Evolutionary conservation across 2,329 filamentous ascomycete genomes (phyloP).

Genomic region (Neofusicoccum cordaticola): DNA sequence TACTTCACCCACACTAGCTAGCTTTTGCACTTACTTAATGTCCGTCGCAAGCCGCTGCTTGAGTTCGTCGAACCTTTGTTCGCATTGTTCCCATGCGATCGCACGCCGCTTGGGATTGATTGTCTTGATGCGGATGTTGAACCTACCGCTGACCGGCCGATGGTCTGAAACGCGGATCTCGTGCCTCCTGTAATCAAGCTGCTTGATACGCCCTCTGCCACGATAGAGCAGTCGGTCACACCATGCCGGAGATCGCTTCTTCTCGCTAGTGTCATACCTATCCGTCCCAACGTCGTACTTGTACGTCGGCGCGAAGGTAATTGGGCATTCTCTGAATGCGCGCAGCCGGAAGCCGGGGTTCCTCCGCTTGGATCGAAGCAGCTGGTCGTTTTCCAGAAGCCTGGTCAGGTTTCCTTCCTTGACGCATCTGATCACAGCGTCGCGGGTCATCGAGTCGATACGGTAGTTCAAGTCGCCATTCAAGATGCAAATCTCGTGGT

Average conservation of each 20-base stretch:
- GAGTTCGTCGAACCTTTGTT: conserved; percentile 70
- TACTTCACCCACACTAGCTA: not conserved
- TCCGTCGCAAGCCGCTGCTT: conserved; percentile 65
- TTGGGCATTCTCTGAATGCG: conserved; percentile 85
- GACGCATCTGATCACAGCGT: conserved; percentile 84
- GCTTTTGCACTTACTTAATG: conserved; percentile 66
- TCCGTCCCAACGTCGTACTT: conserved; percentile 98
- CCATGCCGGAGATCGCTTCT: conserved; percentile 92
- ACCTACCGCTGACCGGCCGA: conserved; percentile 81
- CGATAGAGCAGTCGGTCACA: conserved; percentile 91
- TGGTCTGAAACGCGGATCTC: conserved; percentile 92
- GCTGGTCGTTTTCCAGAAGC: conserved; percentile 87
- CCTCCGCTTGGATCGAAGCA: conserved; percentile 81
- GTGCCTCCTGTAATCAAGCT: conserved; percentile 83
- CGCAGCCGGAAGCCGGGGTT: conserved; percentile 87
- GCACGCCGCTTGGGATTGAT: conserved; percentile 67
- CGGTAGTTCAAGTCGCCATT: conserved; percentile 98
- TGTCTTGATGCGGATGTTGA: conserved; percentile 80
- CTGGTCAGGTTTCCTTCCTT: conserved; percentile 77
- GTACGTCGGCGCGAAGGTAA: conserved; percentile 92
- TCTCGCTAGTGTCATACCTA: conserved; percentile 90
- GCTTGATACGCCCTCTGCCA: conserved; percentile 75
- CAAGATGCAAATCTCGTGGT: conserved; percentile 95
- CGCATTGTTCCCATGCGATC: conserved; percentile 67
- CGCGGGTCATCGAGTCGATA: conserved; percentile 93